Conservation (phyloP, 208 protist genomes). For the Leishmania amazonensis region DNA sequence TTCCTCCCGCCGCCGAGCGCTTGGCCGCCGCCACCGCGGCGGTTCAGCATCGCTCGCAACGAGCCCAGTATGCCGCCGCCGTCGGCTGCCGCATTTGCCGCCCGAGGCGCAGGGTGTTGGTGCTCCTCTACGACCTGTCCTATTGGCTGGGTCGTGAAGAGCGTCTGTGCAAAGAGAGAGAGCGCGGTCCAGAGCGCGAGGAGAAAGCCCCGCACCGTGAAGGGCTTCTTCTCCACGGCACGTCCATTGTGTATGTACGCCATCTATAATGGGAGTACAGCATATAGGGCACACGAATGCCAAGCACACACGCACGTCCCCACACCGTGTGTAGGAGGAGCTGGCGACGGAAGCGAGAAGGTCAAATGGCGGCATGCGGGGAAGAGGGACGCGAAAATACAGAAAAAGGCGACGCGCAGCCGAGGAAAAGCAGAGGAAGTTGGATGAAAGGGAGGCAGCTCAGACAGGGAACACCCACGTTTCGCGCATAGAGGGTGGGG, state of each 20-base stretch:
- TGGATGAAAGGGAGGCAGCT: background rate
- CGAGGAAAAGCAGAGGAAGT: background rate
- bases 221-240: constrained; percentile 79
- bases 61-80: background rate
- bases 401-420: constrained; percentile 1
- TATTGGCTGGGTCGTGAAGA: constrained; percentile 61
- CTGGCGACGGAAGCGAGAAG: background rate
- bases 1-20: constrained; percentile 6
- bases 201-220: constrained; percentile 59
- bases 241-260: constrained; percentile 73
- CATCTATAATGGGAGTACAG: constrained; percentile 29
- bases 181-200: constrained; percentile 39
- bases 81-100: constrained; percentile 2
- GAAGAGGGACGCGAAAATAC: background rate
- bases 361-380: background rate
- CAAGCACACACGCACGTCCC: too few species aligned
- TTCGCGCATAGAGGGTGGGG: background rate
- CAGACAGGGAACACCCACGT: background rate
- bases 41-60: constrained; percentile 16
- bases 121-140: constrained; percentile 48
- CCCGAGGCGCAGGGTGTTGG: constrained; percentile 15
- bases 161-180: constrained; percentile 67
- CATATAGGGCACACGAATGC: too few species aligned
- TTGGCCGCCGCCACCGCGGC: constrained; percentile 24
- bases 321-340: background rate